Evolutionary conservation across 2,329 filamentous ascomycete species (phyloP).

Genomic region (Trichoderma sp.): DNA sequence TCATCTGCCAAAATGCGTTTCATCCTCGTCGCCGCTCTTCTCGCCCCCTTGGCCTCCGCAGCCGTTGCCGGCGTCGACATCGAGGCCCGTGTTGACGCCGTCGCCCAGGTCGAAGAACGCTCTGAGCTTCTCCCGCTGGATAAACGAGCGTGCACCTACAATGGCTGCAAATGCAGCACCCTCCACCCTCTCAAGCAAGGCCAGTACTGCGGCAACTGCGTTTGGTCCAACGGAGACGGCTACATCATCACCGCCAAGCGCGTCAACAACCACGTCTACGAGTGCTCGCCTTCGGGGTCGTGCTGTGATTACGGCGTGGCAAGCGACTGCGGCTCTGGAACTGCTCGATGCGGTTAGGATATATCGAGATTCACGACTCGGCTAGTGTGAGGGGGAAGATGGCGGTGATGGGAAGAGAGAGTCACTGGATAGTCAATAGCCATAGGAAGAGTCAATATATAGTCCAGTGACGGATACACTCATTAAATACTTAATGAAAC

Average conservation of each 20-base stretch:
- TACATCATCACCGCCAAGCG: constrained; percentile 21
- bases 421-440: neutral
- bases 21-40: constrained; percentile 11
- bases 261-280: constrained; percentile 17
- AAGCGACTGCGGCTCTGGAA: constrained; percentile 17
- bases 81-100: constrained; percentile 10
- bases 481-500: too few relatives aligned
- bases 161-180: constrained; percentile 16
- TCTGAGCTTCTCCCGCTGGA: constrained; percentile 5
- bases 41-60: constrained; percentile 8
- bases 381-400: neutral
- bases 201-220: constrained; percentile 17
- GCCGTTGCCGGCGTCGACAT: constrained; percentile 16
- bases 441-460: too few relatives aligned
- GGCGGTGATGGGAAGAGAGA: neutral
- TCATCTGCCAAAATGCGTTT: neutral
- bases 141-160: constrained; percentile 4
- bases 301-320: constrained; percentile 14
- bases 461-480: too few relatives aligned
- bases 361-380: neutral
- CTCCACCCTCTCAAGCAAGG: constrained; percentile 12
- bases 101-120: constrained; percentile 11
- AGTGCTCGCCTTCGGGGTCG: constrained; percentile 1
- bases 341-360: constrained; percentile 16
- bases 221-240: constrained; percentile 16